A percentile compares a stretch with the other conserved stretches of the same genome.
Conservation (phyloP, 2,329 filamentous ascomycete species). For the Sporothrix phasma region DNA sequence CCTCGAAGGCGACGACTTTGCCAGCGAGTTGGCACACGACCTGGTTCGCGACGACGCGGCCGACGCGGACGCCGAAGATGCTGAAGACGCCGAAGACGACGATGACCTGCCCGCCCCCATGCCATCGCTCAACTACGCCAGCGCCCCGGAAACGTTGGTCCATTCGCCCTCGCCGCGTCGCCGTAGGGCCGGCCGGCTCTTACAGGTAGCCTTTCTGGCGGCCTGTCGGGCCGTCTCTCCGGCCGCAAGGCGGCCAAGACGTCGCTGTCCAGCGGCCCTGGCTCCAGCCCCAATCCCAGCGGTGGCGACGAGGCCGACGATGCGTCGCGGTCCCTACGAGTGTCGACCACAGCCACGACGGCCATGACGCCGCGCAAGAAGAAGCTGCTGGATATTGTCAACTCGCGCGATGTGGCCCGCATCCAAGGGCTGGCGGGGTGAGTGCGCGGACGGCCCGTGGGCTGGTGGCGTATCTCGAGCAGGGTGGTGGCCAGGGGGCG, state of each 20-base stretch:
- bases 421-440: conserved; percentile 62
- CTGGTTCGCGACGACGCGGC: conserved; percentile 32
- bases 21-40: too few relatives aligned
- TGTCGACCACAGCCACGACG: not conserved
- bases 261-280: conserved; percentile 18
- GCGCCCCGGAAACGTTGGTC: conserved; percentile 17
- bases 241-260: conserved; percentile 22
- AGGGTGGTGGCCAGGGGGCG: conserved; percentile 29
- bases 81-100: conserved; percentile 33
- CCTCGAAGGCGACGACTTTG: not conserved
- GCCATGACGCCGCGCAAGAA: conserved; percentile 42
- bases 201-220: not conserved
- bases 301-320: conserved; percentile 27
- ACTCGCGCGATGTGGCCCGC: conserved; percentile 56
- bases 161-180: not conserved
- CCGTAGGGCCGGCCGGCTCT: not conserved
- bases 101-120: conserved; percentile 29
- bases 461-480: conserved; percentile 45
- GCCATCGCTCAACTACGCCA: conserved; percentile 20
- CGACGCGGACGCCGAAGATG: conserved; percentile 32
- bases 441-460: conserved; percentile 61
- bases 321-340: conserved; percentile 28
- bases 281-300: not conserved
- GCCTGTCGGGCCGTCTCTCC: not conserved
- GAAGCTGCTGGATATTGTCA: conserved; percentile 59